Conservation (phyloP, 2,329 filamentous ascomycete species). For the Colletotrichum sp. region DNA sequence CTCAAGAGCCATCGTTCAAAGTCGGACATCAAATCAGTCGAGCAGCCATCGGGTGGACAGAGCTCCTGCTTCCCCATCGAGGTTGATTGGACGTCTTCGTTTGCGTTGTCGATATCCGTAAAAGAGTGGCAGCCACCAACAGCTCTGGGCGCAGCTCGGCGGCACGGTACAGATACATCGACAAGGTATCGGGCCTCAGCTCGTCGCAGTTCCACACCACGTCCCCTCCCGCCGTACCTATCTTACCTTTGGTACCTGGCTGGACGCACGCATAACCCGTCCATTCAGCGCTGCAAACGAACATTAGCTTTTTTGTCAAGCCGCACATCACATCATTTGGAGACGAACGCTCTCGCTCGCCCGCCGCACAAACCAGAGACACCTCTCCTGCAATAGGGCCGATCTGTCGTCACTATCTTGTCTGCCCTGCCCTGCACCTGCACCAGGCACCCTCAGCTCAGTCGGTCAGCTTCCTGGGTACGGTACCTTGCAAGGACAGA, state of each 20-base stretch:
- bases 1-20: neutral
- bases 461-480: neutral
- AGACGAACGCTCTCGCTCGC: constrained; percentile 14
- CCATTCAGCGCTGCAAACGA: constrained; percentile 17
- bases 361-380: constrained; percentile 1
- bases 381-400: neutral
- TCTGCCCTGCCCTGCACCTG: neutral
- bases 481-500: neutral
- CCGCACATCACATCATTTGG: constrained; percentile 15
- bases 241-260: neutral
- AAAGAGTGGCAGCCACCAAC: neutral
- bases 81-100: neutral
- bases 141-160: neutral
- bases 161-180: neutral
- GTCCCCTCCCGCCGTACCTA: neutral
- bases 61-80: neutral
- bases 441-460: neutral
- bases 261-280: constrained; percentile 16
- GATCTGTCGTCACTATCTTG: neutral
- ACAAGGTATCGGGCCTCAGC: neutral
- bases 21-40: neutral
- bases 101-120: neutral
- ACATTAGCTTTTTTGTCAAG: constrained; percentile 13
- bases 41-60: neutral
- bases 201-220: neutral